phyloP scores from a whole-genome alignment of 2,329 filamentous ascomycete genomes.

The Aspergillus pseudotamarii region DNA sequence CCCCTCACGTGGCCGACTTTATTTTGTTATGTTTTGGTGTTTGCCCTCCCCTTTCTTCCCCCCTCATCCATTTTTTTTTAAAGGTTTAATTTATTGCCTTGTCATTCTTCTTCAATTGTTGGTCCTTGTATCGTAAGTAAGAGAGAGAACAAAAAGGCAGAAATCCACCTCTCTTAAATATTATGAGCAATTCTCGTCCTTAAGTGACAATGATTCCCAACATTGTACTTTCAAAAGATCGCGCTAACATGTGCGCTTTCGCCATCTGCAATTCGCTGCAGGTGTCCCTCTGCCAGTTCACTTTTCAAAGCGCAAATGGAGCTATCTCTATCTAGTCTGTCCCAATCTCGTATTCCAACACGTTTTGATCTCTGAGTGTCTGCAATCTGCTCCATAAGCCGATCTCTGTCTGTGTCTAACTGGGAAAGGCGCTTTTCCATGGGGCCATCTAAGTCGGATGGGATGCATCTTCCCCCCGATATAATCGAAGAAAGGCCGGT shows the following conservation, averaged over 20 bases:
- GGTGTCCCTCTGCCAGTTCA: constrained; percentile 51
- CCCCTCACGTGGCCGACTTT: not conserved
- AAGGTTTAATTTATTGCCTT: not conserved
- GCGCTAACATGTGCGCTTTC: constrained; percentile 45
- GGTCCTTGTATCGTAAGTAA: not conserved
- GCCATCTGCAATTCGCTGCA: constrained; percentile 49
- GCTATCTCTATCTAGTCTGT: constrained; percentile 50
- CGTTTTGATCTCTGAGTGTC: constrained; percentile 49
- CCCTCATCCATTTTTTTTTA: no score
- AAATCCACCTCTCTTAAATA: not conserved
- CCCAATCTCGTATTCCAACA: constrained; percentile 49
- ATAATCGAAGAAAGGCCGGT: constrained; percentile 42
- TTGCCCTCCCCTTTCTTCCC: no score
- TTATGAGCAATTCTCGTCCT: not conserved
- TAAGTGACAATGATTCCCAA: not conserved
- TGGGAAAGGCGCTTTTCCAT: constrained; percentile 49
- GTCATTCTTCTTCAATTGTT: not conserved
- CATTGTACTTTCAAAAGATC: constrained; percentile 37
- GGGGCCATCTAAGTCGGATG: constrained; percentile 40
- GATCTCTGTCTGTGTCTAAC: constrained; percentile 49
- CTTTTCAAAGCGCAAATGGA: constrained; percentile 50
- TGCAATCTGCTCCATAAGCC: constrained; percentile 46
- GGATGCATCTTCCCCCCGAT: constrained; percentile 46
- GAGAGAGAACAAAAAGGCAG: not conserved
- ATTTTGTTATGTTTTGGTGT: not conserved